A percentile compares a stretch with the other conserved stretches of the same genome.
phyloP scores from a whole-genome alignment of 805 yeast genomes.

The Spathaspora arborariae region DNA sequence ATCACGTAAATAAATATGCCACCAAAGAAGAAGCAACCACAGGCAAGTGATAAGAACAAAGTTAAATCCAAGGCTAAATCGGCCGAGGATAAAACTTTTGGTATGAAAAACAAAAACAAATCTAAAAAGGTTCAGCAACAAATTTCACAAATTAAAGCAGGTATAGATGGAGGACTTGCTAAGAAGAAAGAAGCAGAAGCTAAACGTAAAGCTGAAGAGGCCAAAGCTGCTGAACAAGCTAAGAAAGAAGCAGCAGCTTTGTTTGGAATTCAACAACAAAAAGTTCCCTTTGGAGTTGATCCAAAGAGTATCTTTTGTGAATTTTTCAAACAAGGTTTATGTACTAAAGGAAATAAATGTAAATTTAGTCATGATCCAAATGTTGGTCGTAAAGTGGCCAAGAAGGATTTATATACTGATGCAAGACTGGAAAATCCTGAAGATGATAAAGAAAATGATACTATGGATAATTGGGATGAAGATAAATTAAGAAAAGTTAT shows the following conservation, averaged over 20 bases:
- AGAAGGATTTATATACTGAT: constrained; percentile 91
- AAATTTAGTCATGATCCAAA: constrained; percentile 88
- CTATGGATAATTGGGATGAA: constrained; percentile 97
- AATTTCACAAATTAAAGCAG: constrained; percentile 40
- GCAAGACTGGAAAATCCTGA: constrained; percentile 48
- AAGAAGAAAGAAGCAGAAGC: constrained; percentile 75
- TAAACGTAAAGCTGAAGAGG: constrained; percentile 66
- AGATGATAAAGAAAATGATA: constrained; percentile 66
- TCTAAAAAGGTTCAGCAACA: constrained; percentile 85
- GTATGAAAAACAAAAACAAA: constrained; percentile 92
- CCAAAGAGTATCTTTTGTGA: constrained; percentile 93
- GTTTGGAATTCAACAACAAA: constrained; percentile 69
- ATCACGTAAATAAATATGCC: constrained; percentile 52
- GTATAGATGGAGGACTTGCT: constrained; percentile 45
- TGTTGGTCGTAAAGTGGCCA: constrained; percentile 81
- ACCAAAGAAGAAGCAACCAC: constrained; percentile 59
- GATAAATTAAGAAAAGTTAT: constrained; percentile 87
- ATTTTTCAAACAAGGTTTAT: constrained; percentile 79
- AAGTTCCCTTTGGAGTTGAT: constrained; percentile 95
- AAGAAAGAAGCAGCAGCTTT: constrained; percentile 81
- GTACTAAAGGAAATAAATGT: constrained; percentile 83
- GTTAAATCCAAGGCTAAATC: constrained; percentile 59
- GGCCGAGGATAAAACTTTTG: constrained; percentile 87
- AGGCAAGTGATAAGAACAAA: constrained; percentile 54
- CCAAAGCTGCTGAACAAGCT: constrained; percentile 88